Percentiles rank a stretch among this genome's conserved stretches.
These are phyloP conservation scores for Phlegmacium glaucopus DNA, from an alignment of 768 basidiomycete genomes.

Conservation along the genomic window DNA sequence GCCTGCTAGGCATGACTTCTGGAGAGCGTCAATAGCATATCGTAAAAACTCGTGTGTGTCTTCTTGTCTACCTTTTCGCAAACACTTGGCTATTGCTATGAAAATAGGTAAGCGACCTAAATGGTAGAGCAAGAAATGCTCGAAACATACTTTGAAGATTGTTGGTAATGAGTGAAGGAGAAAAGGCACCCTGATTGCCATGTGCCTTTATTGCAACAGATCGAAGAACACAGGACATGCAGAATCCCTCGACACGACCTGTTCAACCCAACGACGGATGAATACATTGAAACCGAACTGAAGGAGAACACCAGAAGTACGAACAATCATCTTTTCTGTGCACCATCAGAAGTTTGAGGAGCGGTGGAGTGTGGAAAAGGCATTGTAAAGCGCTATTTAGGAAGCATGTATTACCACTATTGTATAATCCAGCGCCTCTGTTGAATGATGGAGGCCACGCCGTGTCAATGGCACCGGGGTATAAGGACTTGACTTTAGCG, in stretches of 20 bases:
- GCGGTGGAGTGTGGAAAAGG: slow-evolving; percentile 86
- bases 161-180: slow-evolving; percentile 61
- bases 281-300: slow-evolving; percentile 2
- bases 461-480: slow-evolving; percentile 53
- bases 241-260: slow-evolving; percentile 59
- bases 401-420: slow-evolving; percentile 94
- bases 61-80: slow-evolving; percentile 91
- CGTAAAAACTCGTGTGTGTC: slow-evolving; percentile 98
- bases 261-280: background rate
- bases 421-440: slow-evolving; percentile 67
- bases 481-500: slow-evolving; percentile 39
- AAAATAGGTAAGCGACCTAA: slow-evolving; percentile 9
- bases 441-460: slow-evolving; percentile 53
- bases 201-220: slow-evolving; percentile 55
- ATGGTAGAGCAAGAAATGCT: background rate
- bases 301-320: slow-evolving; percentile 1
- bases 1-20: slow-evolving; percentile 77
- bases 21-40: slow-evolving; percentile 88
- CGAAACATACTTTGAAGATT: slow-evolving; percentile 63
- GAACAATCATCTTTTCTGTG: slow-evolving; percentile 60
- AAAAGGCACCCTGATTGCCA: slow-evolving; percentile 43
- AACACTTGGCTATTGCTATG: slow-evolving; percentile 85
- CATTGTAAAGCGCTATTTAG: slow-evolving; percentile 94
- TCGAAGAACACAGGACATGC: slow-evolving; percentile 75
- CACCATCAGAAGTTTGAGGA: slow-evolving; percentile 56